These are phyloP conservation scores for Calonectria hawksworthii DNA, from an alignment of 2,329 filamentous ascomycete species.

Conservation along the genomic window DNA sequence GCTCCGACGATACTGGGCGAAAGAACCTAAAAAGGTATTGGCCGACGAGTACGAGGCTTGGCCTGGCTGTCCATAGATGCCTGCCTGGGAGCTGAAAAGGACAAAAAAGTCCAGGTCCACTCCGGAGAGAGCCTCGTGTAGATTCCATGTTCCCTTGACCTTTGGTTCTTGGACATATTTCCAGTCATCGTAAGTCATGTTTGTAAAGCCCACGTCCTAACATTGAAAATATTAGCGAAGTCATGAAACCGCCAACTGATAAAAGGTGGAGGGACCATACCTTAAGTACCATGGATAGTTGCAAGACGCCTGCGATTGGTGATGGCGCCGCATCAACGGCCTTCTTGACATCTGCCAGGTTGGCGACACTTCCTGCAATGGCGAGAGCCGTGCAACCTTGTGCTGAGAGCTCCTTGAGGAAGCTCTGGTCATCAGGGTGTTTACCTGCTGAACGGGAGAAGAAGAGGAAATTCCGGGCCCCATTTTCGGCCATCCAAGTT, in stretches of 20 bases:
- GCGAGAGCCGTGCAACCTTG: constrained; percentile 31
- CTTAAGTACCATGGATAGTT: constrained; percentile 43
- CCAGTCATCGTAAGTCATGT: constrained; percentile 30
- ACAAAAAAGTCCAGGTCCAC: constrained; percentile 54
- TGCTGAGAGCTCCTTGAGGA: constrained; percentile 13
- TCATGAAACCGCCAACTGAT: neutral
- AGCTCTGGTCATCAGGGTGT: constrained; percentile 28
- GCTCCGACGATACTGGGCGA: constrained; percentile 21
- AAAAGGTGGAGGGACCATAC: neutral
- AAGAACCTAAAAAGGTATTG: constrained; percentile 27
- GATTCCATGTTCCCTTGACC: constrained; percentile 47
- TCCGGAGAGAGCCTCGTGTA: constrained; percentile 38
- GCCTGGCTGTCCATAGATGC: constrained; percentile 9
- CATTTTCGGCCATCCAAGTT: constrained; percentile 27
- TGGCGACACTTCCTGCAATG: constrained; percentile 10
- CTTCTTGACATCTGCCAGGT: constrained; percentile 25
- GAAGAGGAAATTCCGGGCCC: constrained; percentile 47
- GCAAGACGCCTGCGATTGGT: constrained; percentile 45
- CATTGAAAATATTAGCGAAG: constrained; percentile 10
- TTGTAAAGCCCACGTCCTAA: constrained; percentile 5
- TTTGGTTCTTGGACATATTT: constrained; percentile 49
- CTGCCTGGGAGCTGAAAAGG: constrained; percentile 21
- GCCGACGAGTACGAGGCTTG: constrained; percentile 29
- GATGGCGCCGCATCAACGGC: constrained; percentile 21
- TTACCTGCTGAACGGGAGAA: constrained; percentile 45